Evolutionary conservation across 2,329 filamentous ascomycete genomes (phyloP).

Genomic region (Teratosphaeria viscida): DNA sequence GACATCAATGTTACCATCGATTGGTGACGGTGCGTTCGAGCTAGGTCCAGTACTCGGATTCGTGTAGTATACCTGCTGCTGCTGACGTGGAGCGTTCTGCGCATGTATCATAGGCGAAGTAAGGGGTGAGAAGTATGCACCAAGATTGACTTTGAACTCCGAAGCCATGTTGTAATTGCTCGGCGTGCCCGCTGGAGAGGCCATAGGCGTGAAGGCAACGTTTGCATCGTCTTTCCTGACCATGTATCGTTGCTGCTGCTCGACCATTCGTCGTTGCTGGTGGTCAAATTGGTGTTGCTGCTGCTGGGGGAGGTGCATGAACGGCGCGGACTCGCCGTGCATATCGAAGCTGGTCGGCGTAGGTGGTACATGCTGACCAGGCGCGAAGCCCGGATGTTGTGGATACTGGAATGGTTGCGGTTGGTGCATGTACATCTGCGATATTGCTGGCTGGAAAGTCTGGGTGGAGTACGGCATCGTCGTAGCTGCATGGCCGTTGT

Average conservation of each 20-base stretch:
- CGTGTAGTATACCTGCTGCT: constrained; percentile 34
- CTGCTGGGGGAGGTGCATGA: constrained; percentile 42
- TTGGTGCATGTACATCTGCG: constrained; percentile 12
- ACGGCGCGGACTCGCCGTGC: constrained; percentile 48
- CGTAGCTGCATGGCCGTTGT: constrained; percentile 5
- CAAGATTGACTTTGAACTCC: constrained; percentile 51
- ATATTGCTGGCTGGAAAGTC: constrained; percentile 19
- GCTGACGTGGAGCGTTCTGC: constrained; percentile 39
- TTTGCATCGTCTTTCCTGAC: constrained; percentile 55
- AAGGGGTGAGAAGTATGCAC: constrained; percentile 71
- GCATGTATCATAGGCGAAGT: constrained; percentile 72
- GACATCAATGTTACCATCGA: constrained; percentile 32
- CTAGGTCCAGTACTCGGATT: constrained; percentile 45
- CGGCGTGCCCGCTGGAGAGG: constrained; percentile 75
- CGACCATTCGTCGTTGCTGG: constrained; percentile 53
- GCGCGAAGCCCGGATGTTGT: constrained; percentile 32
- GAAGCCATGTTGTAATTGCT: constrained; percentile 45
- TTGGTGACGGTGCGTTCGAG: constrained; percentile 39
- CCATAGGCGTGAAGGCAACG: constrained; percentile 59
- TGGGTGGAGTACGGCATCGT: constrained; percentile 12
- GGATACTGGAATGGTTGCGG: constrained; percentile 26
- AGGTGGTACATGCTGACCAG: constrained; percentile 54
- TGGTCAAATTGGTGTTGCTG: constrained; percentile 31
- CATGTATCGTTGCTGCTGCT: constrained; percentile 46
- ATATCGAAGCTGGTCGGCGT: constrained; percentile 75